phyloP scores from a whole-genome alignment of 345 rosid genomes.

The Iberis pinnata region DNA sequence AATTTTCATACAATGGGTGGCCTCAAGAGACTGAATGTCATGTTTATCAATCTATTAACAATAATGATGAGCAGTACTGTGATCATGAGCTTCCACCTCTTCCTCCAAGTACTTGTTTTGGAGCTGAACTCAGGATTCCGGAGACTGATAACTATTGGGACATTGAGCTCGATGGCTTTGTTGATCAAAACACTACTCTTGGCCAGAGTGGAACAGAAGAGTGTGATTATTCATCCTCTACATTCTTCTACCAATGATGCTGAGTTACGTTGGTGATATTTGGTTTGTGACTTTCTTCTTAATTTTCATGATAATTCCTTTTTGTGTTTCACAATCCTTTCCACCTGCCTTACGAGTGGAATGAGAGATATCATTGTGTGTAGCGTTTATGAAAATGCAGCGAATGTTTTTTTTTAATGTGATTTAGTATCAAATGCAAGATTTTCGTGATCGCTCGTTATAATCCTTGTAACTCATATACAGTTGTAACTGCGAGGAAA shows the following conservation, averaged over 20 bases:
- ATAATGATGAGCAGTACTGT: constrained; percentile 31
- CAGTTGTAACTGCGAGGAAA: too few species aligned
- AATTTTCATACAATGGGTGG: constrained; percentile 35
- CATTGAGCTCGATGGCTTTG: constrained; percentile 23
- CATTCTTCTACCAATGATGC: constrained; percentile 3
- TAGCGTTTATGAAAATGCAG: too few species aligned
- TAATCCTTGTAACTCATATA: too few species aligned
- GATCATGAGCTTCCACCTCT: constrained; percentile 73
- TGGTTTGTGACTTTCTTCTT: too few species aligned
- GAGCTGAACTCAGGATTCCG: constrained; percentile 30
- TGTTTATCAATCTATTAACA: constrained; percentile 32
- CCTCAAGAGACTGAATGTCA: constrained; percentile 23
- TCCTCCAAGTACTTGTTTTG: constrained; percentile 61
- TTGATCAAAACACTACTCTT: constrained; percentile 19
- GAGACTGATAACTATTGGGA: constrained; percentile 31
- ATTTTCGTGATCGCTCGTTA: too few species aligned
- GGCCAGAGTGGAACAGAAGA: constrained; percentile 17
- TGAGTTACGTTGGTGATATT: too few species aligned
- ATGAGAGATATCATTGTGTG: too few species aligned
- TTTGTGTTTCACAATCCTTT: too few species aligned
- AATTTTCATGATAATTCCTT: too few species aligned
- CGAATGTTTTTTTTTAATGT: too few species aligned
- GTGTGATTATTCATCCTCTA: constrained; percentile 15
- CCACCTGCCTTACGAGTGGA: too few species aligned
- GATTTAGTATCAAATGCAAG: too few species aligned